Evolutionary conservation across 331 rosid species (phyloP), one percentile per base, ranked within the genome.

Genomic region (Phaseolus coccineus): DNA sequence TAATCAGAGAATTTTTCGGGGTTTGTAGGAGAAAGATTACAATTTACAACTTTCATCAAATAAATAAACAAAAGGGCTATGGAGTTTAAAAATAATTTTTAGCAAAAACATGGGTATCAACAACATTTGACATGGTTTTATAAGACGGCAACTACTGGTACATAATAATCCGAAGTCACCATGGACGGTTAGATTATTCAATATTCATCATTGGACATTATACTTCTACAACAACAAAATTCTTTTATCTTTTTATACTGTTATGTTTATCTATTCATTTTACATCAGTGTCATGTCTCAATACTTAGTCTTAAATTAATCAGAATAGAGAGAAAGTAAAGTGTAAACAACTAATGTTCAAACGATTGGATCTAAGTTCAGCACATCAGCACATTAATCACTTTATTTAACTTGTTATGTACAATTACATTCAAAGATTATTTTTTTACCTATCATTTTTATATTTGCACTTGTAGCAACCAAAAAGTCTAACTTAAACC

Each of bases 51-150:
- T 63, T 12, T 8, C 16, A 63, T 13, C n/a, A 63, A 22, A 30
- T 51, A 64, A 33, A 46, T 57, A 50, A 33, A 65, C 1, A 47
- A 13, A 19, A 58, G 19, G 13, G 8, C 8, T 25, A 57, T 16
- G 25, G 30, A 58, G 40, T 65, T 39, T 63, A 69, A 80, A 65
- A 2, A 31, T 12, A 65, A 53, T 28, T 71, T 44, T 47, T 19
- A 3, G 51, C 53, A 64, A 48, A 46, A 75, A 7, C 6, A 14
- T 50, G n/a, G 39, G 12, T 76, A 51, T 75, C 33, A 44, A 42
- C 53, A 37, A 55, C 59, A 74, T 47, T 76, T 63, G 80, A 76
- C 39, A 48, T 65, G 42, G 39, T 63, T 28, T 28, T 25, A 77
- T 66, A 53, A 8, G 76, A 55, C 69, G 51, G 76, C 69, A 56